Base-by-base conservation (phyloP, 2,329 filamentous ascomycete species). In the Ceratocystis huliohia region DNA sequence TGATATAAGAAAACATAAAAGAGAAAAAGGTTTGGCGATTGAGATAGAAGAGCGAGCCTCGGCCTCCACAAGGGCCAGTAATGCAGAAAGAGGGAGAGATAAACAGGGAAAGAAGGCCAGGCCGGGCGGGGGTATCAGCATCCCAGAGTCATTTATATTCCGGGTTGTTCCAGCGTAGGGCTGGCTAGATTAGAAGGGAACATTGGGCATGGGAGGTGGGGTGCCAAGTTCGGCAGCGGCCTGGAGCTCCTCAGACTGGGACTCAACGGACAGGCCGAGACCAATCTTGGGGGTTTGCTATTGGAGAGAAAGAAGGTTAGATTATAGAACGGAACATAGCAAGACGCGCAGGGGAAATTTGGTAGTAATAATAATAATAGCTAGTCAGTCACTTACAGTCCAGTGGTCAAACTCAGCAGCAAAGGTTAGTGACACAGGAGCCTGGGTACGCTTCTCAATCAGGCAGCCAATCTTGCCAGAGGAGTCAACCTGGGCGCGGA, bases 271-370 rank as follows among this genome's bases (percentile, higher is more conserved):
- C 72, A 99, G 90, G 69, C 91, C 91, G 70, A 99, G 83, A 71
- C 94, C 94, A 72, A 97, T 84, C 82, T 97, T 97, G 72, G 93
- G 90, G 79, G 88, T 84, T 86, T 94, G 91, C 94, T 99, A 72
- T 64, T 10, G 59, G 61, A 10, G 65, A 50, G n/a, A 45, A 48
- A 68, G 13, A n/a, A 50, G n/a, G 30, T 57, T 50, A 50, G 48
- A 22, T 22, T 5, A 10, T 17, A 41, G 37, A 3, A 41, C 37
- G 37, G 37, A 41, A 4, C 3, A 41, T 41, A 41, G 1, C 37
- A 15, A 5, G 37, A 41, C 37, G 10, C 3, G 3, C 37, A 41
- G 37, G 37, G 13, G 13, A 41, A 41, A 41, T 5, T 41, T 41
- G 37, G 37, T 4, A 41, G 37, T 41, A 15, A 3, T 15, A 41